These are phyloP conservation scores for Tetrapisispora iriomotensis DNA, from an alignment of 805 yeast genomes.

Conservation along the genomic window DNA sequence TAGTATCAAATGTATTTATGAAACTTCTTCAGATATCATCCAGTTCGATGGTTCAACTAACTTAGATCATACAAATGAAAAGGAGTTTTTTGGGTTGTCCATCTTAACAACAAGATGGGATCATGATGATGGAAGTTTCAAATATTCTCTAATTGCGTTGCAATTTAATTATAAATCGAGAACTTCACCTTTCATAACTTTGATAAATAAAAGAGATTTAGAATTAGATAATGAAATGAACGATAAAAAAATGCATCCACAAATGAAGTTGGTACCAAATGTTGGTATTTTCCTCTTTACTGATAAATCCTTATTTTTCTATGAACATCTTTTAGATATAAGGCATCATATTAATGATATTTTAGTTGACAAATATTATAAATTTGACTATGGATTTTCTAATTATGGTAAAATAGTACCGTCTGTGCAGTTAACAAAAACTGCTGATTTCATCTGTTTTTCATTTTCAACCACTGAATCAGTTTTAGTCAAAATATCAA, in stretches of 20 bases:
- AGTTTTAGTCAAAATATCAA: conserved; percentile 2
- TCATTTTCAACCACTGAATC: conserved; percentile 2
- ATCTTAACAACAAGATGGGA: not conserved
- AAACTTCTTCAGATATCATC: conserved; percentile 5
- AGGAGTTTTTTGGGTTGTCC: conserved; percentile 1
- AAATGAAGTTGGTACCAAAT: conserved; percentile 11
- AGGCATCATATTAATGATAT: conserved; percentile 11
- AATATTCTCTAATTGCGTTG: not conserved
- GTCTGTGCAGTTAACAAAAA: conserved; percentile 1
- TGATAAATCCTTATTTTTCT: conserved; percentile 6
- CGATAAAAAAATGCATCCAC: not conserved
- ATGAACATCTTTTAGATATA: conserved; percentile 11
- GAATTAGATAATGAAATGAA: not conserved
- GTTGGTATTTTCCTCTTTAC: conserved; percentile 17
- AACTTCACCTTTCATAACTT: not conserved
- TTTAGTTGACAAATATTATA: conserved; percentile 2
- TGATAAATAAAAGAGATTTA: not conserved
- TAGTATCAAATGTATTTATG: not conserved
- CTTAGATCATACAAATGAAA: conserved; percentile 3
- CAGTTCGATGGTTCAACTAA: conserved; percentile 5
- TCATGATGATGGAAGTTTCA: not conserved
- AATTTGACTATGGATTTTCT: not conserved
- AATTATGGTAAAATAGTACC: not conserved
- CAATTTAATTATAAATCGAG: not conserved
- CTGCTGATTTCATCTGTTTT: conserved; percentile 5